Evolutionary conservation across 2,329 filamentous ascomycete species (phyloP), one percentile per base, ranked within the genome.

Genomic region (Fusarium piperis): DNA sequence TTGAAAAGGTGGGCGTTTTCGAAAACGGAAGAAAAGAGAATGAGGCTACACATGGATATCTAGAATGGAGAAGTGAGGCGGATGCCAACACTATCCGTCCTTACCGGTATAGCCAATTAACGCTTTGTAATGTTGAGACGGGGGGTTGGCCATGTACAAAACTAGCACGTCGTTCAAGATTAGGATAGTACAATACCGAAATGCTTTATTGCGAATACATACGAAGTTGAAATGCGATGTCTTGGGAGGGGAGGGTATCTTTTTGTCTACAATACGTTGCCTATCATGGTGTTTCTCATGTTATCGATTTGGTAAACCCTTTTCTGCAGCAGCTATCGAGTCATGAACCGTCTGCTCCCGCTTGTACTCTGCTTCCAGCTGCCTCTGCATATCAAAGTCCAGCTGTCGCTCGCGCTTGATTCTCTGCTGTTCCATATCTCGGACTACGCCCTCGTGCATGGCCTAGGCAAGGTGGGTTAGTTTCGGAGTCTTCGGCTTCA

Each of bases 401-500:
- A 94, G 89, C 81, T 97, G 93, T 65, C 96, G 91, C 81, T 99
- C 96, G 73, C 90, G 89, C 84, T 98, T 98, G 73, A 98, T 81
- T 51, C 93, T 91, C 80, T 97, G 95, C 79, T 97, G 94, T 79
- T 98, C 95, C 87, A 98, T 93, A 78, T 99, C 96, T 71, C 95
- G 93, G 72, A 98, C 85, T 44, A 99, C 96, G 48, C 96, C 96
- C 74, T 92, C 90, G 79, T 99, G 96, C 96, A 99, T 99, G 64
- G 94, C 93, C 96, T 95, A 23, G 70, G 35, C 33, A 59, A 56
- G 13, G 33, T 44, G 16, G 23, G 57, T 73, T 67, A 74, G 68
- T 20, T 23, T 63, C 7, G 26, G 36, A 26, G 39, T 23, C n/a
- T 6, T 13, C 9, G 11, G n/a, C 15, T 4, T 3, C 3, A n/a